phyloP scores from a whole-genome alignment of 345 rosid species.

The Euphorbia peplus region DNA sequence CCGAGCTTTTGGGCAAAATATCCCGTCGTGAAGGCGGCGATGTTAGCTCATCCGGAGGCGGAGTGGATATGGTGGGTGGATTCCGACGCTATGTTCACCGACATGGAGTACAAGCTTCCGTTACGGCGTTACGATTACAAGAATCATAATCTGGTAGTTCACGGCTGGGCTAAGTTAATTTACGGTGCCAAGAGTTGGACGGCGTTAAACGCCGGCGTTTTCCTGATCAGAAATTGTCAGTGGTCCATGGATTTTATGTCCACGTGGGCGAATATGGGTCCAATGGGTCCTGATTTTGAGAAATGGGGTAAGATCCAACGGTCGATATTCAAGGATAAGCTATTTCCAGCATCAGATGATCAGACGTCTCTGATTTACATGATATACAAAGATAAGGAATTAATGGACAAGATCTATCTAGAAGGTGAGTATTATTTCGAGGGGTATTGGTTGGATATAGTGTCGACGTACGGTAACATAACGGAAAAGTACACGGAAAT shows the following conservation, averaged over 20 bases:
- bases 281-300: conserved; percentile 45
- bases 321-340: conserved; percentile 70
- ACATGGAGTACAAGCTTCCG: conserved; percentile 87
- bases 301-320: conserved; percentile 75
- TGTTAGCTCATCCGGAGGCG: conserved; percentile 96
- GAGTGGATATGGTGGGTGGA: conserved; percentile 99
- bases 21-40: conserved; percentile 71
- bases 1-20: conserved; percentile 74
- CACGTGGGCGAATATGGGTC: conserved; percentile 75
- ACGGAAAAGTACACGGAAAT: conserved; percentile 51
- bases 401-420: conserved; percentile 57
- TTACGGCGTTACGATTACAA: conserved; percentile 46
- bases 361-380: conserved; percentile 76
- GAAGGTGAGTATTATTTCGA: conserved; percentile 72
- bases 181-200: conserved; percentile 77
- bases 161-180: conserved; percentile 76
- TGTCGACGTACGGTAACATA: conserved; percentile 49
- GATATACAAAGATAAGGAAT: conserved; percentile 43
- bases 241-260: conserved; percentile 95
- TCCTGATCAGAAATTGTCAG: conserved; percentile 83
- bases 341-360: conserved; percentile 84
- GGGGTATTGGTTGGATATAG: conserved; percentile 70
- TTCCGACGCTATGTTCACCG: conserved; percentile 88
- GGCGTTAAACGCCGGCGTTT: conserved; percentile 78
- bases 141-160: conserved; percentile 73